A percentile compares a stretch with the other conserved stretches of the same genome.
These are phyloP conservation scores for Brachypodium distachyon DNA, from an alignment of 202 grass and related monocot genomes.

Conservation along the genomic window DNA sequence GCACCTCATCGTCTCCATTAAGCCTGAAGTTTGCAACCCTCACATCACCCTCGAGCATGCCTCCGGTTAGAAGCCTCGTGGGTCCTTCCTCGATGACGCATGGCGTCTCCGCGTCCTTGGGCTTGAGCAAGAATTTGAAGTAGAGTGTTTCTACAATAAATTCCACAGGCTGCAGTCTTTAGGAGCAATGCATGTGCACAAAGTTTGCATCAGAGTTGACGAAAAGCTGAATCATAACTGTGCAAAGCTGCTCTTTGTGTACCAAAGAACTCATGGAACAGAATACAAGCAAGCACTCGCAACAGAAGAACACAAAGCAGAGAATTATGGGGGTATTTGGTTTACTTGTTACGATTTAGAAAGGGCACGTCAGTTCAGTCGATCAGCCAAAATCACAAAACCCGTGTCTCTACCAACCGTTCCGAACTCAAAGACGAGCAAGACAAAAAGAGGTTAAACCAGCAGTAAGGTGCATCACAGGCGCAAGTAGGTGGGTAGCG, in stretches of 20 bases:
- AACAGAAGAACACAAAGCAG: neutral
- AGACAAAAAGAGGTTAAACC: no score
- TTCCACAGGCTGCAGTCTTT: neutral
- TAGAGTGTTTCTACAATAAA: slow-evolving; percentile 65
- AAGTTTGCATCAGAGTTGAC: neutral
- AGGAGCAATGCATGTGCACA: neutral
- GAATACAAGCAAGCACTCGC: neutral
- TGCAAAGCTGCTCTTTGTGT: neutral
- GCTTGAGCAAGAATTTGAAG: slow-evolving; percentile 96
- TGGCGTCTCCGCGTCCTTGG: slow-evolving; percentile 45
- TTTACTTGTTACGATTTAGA: neutral
- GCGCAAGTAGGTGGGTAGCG: neutral
- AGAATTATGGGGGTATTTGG: neutral
- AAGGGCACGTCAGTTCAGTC: neutral
- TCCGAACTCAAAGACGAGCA: no score
- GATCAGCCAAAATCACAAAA: neutral
- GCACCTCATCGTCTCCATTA: slow-evolving; percentile 53
- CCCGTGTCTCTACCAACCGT: neutral
- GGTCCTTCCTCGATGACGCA: slow-evolving; percentile 88
- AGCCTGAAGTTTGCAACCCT: slow-evolving; percentile 71
- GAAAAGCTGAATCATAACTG: neutral
- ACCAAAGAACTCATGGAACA: neutral
- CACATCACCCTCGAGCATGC: slow-evolving; percentile 77
- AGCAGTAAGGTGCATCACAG: neutral
- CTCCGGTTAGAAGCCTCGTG: slow-evolving; percentile 54